These are phyloP conservation scores for Microdochium trichocladiopsis DNA, from an alignment of 2,329 filamentous ascomycete genomes.

Conservation along the genomic window DNA sequence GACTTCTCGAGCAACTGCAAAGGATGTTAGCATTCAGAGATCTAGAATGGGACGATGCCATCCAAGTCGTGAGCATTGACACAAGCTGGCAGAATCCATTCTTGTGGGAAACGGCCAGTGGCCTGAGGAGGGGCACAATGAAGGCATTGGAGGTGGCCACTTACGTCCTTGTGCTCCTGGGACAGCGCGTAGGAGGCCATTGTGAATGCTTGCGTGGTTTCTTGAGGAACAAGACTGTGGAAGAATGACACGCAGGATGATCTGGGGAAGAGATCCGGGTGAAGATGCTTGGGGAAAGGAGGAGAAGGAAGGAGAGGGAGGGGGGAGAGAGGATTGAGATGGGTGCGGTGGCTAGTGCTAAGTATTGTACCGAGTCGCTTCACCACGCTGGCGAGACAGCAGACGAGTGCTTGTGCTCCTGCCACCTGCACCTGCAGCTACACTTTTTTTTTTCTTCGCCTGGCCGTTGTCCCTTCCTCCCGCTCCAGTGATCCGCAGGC, in stretches of 20 bases:
- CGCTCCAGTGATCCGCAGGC: too few species aligned
- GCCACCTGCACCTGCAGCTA: too few species aligned
- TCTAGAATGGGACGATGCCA: slow-evolving; percentile 2
- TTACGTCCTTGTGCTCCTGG: slow-evolving; percentile 25
- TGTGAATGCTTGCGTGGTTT: slow-evolving; percentile 4
- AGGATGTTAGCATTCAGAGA: slow-evolving; percentile 16
- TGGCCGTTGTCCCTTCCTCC: neutral
- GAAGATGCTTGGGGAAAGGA: neutral
- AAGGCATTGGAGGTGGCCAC: slow-evolving; percentile 5
- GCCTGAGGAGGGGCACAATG: neutral
- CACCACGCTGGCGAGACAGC: too few species aligned
- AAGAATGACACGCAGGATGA: neutral
- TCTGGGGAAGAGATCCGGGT: neutral
- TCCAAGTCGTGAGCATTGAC: slow-evolving; percentile 9
- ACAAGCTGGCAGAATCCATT: too few species aligned
- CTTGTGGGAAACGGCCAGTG: too few species aligned
- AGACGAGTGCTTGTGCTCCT: too few species aligned
- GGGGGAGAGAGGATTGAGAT: neutral
- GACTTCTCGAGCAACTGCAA: slow-evolving; percentile 88
- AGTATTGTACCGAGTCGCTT: neutral
- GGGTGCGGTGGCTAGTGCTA: neutral
- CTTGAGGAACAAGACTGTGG: neutral
- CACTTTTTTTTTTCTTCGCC: neutral
- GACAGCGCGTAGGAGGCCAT: slow-evolving; percentile 28
- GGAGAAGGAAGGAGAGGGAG: neutral